Base-by-base conservation (phyloP, 1,284 basidiomycete species). In the Leccinum pachyderme region DNA sequence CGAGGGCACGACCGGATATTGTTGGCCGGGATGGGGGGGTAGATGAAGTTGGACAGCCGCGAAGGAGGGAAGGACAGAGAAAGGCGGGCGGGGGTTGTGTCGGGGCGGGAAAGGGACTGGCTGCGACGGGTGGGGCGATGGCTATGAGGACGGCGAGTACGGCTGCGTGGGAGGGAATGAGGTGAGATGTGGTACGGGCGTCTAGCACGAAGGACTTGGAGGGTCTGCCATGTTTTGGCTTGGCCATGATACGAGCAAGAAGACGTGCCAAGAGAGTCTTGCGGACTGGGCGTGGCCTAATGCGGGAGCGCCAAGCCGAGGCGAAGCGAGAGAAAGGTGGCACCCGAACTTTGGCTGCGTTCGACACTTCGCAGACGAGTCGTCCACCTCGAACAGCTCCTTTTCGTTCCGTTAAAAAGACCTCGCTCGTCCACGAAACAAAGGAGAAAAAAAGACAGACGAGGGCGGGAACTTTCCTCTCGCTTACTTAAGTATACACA, bases 71-170 rank as follows among this genome's bases (percentile, higher is more conserved):
- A 0, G 86, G 86, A 58, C 84, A 88, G 48, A 87, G 78, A 60
- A 88, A 87, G 47, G 76, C 62, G 15, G 79, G 83, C 7, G 85
- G 18, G 18, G 18, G 81, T 22, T 77, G 57, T 0, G 71, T 61
- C 6, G 68, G 63, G 28, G 60, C 48, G 13, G 66, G 64, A 37
- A 75, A 59, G 6, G 84, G 83, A 55, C 74, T 75, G 39, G 74
- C 81, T 61, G 78, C 66, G 32, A 70, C 80, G 18, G 74, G 60
- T 28, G 75, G 64, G 13, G 78, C 79, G 59, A 86, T 71, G 62
- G 81, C 73, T 13, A 83, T 82, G 44, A 87, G 75, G 52, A 82
- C 64, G 3, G 83, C 76, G 56, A 86, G 73, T 56, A 83, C 59
- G 37, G 75, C 18, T 18, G 18, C 70, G 0, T 78, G 68, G 32